These are phyloP conservation scores for Mycena galopus DNA, from an alignment of 768 basidiomycete genomes.

Conservation along the genomic window DNA sequence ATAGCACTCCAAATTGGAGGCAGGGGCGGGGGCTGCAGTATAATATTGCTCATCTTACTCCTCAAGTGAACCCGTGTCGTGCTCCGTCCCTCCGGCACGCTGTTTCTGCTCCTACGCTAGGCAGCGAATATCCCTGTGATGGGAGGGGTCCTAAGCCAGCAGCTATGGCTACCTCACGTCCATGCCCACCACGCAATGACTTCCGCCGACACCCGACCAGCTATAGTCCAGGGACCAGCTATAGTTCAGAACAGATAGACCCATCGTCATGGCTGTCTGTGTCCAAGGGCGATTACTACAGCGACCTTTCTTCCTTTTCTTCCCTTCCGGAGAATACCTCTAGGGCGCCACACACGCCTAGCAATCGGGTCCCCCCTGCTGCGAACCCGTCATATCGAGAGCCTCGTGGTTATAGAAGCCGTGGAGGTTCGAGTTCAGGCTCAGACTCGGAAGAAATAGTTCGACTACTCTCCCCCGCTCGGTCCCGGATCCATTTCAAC, in stretches of 20 bases:
- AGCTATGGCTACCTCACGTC: too few relatives aligned
- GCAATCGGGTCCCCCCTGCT: background rate
- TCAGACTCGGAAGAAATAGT: background rate
- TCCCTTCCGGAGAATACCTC: background rate
- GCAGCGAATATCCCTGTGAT: too few relatives aligned
- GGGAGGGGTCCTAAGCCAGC: background rate
- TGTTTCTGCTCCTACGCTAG: background rate
- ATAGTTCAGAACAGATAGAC: too few relatives aligned
- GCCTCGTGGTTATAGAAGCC: background rate
- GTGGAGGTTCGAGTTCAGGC: background rate
- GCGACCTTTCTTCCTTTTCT: too few relatives aligned
- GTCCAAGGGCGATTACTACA: background rate
- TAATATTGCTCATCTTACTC: background rate
- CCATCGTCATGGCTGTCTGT: background rate
- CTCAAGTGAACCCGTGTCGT: background rate
- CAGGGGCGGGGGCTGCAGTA: background rate
- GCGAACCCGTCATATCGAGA: background rate
- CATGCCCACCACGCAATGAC: background rate
- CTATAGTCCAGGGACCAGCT: constrained; percentile 20
- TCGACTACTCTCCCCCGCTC: background rate
- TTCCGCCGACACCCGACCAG: background rate
- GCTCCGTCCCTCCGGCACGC: background rate
- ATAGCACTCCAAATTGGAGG: background rate
- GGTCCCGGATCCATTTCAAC: background rate
- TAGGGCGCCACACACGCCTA: background rate